phyloP scores from a whole-genome alignment of 163 green algal genomes.

The Scenedesmus sp. region DNA sequence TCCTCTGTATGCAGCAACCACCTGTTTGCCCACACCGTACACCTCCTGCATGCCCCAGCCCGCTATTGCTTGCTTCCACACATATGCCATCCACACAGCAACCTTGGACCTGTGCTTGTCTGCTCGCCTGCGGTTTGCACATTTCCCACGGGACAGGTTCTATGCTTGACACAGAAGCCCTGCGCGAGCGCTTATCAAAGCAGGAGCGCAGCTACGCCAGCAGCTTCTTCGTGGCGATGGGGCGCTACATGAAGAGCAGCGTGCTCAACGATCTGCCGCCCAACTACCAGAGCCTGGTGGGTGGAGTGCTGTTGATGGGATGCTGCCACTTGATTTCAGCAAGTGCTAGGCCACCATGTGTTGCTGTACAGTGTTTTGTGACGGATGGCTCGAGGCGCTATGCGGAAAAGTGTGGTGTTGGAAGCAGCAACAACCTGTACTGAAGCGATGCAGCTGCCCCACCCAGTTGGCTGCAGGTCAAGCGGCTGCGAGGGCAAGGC shows the following conservation, averaged over 20 bases:
- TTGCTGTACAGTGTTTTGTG: too few species aligned
- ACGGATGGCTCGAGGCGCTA: too few species aligned
- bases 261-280: conserved; percentile 44
- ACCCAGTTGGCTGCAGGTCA: too few species aligned
- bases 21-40: too few species aligned
- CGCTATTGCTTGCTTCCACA: too few species aligned
- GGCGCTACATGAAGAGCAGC: conserved; percentile 8
- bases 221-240: conserved; percentile 33
- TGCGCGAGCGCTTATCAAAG: neutral
- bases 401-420: too few species aligned
- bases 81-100: too few species aligned
- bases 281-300: conserved; percentile 43
- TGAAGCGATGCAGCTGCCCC: neutral
- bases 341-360: too few species aligned
- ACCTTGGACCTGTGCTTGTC: neutral
- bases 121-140: neutral
- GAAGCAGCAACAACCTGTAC: too few species aligned
- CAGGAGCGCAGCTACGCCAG: conserved; percentile 17
- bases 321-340: neutral
- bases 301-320: neutral
- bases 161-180: conserved; percentile 1
- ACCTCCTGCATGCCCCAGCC: too few species aligned
- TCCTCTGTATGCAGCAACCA: too few species aligned
- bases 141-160: neutral
- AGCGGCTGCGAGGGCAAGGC: too few species aligned